Base-by-base conservation (phyloP, 441 rosid species). In the Metrosideros polymorpha region DNA sequence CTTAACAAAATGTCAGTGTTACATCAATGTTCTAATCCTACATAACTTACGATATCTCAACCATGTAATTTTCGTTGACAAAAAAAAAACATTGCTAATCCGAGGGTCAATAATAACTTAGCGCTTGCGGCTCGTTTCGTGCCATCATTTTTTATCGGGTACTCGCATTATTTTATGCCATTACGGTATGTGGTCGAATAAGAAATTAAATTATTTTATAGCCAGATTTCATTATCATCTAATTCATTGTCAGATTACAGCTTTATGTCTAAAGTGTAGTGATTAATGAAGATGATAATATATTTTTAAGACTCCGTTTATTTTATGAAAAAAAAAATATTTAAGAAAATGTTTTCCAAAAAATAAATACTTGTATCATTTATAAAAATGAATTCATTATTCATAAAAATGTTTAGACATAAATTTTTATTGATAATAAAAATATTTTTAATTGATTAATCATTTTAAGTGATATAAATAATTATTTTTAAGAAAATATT, bases 231-330 rank as follows among this genome's bases (percentile, higher is more conserved):
- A 57, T 30, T 57, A 6, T 57, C 14, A n/a, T n/a, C 32, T 57
- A n/a, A 6, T 57, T 57, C 0, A 57, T 57, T 0, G 13, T 57
- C 1, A 30, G 0, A 15, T 10, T 15, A 6, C 15, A 1, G 4
- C 10, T 0, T 29, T 2, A 0, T 2, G 22, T 59, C 2, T 0
- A 15, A 15, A 30, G 1, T 59, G 0, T 29, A 0, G 6, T 15
- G 39, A 59, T 59, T 14, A 14, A 61, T 15, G 32, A 57, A n/a
- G 2, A 57, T 57, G 10, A 18, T 0, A 4, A 15, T n/a, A n/a
- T n/a, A n/a, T n/a, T n/a, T n/a, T n/a, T n/a, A n/a, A n/a, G n/a
- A n/a, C n/a, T n/a, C n/a, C n/a, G n/a, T n/a, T n/a, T n/a, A n/a
- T n/a, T n/a, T n/a, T n/a, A n/a, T n/a, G n/a, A n/a, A n/a, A n/a